A percentile compares a stretch with the other conserved stretches of the same genome.
These are phyloP conservation scores for Linaria vulgaris DNA, from an alignment of 257 asterid species.

Conservation along the genomic window DNA sequence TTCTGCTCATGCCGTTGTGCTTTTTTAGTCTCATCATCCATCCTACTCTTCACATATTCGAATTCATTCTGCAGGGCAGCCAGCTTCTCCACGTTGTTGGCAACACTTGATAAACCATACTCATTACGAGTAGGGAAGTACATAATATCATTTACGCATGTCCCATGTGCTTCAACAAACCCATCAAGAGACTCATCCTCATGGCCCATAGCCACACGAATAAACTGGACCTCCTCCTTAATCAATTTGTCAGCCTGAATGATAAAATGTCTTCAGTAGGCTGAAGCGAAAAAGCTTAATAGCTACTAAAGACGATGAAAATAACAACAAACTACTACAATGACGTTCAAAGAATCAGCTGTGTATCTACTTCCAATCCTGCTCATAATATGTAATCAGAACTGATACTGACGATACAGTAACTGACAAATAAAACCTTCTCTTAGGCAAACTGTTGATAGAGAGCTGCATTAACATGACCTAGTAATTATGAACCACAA, in stretches of 20 bases:
- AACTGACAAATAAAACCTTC: background rate
- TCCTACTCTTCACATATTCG: slow-evolving; percentile 75
- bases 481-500: background rate
- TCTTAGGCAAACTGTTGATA: background rate
- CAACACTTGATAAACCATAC: slow-evolving; percentile 88
- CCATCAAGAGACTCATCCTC: slow-evolving; percentile 74
- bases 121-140: slow-evolving; percentile 80
- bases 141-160: slow-evolving; percentile 79
- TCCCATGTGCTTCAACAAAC: slow-evolving; percentile 77
- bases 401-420: background rate
- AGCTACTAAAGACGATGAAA: slow-evolving; percentile 5
- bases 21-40: slow-evolving; percentile 90
- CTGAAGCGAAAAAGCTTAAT: background rate
- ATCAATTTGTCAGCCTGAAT: slow-evolving; percentile 77
- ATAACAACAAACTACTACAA: background rate
- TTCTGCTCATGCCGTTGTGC: slow-evolving; percentile 83
- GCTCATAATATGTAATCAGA: background rate
- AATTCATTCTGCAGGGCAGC: slow-evolving; percentile 80
- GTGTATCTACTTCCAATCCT: background rate
- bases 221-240: slow-evolving; percentile 53
- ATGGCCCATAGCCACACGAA: slow-evolving; percentile 83
- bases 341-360: too few relatives aligned
- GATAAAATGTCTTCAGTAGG: background rate
- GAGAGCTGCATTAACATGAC: background rate
- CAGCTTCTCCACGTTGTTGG: slow-evolving; percentile 80